These are phyloP conservation scores for Nothophytophthora sp. DNA, from an alignment of 352 stramenopile species.

Conservation along the genomic window DNA sequence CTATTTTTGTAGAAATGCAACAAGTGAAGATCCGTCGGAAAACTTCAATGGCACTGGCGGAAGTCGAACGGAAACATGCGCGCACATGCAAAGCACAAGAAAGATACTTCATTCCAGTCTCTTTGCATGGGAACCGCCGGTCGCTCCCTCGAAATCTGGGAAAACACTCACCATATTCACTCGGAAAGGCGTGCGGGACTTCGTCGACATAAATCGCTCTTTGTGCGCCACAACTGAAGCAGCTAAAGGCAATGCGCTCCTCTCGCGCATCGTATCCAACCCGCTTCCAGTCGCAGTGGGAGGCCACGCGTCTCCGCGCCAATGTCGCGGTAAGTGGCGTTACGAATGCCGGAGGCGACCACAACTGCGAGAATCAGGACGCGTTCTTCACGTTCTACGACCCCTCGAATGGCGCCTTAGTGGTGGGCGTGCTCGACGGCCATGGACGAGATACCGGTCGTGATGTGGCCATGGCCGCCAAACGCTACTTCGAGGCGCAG, in stretches of 20 bases:
- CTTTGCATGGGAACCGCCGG: no score
- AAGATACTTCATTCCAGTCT: no score
- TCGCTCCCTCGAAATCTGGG: no score
- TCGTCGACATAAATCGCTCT: no score
- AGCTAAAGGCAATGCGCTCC: slow-evolving; percentile 18
- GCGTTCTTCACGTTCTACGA: slow-evolving; percentile 79
- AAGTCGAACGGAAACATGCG: no score
- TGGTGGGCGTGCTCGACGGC: slow-evolving; percentile 86
- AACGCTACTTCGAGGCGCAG: slow-evolving; percentile 62
- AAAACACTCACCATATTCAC: no score
- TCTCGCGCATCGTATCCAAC: slow-evolving; percentile 10
- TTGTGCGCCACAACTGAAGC: no score
- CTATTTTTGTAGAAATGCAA: no score
- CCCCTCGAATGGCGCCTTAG: slow-evolving; percentile 32
- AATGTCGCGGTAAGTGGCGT: slow-evolving; percentile 44
- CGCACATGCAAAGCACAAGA: no score
- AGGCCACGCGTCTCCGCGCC: slow-evolving; percentile 3
- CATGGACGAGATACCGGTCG: slow-evolving; percentile 80
- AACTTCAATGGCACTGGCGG: no score
- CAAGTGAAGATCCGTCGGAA: no score
- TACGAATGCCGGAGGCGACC: slow-evolving; percentile 56
- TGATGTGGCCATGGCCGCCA: slow-evolving; percentile 63
- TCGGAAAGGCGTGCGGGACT: not conserved
- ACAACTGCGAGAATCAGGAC: slow-evolving; percentile 85
- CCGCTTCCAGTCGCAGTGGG: slow-evolving; percentile 16